Base-by-base conservation (phyloP, 176 grass and related monocot genomes). In the Microstegium vimineum region DNA sequence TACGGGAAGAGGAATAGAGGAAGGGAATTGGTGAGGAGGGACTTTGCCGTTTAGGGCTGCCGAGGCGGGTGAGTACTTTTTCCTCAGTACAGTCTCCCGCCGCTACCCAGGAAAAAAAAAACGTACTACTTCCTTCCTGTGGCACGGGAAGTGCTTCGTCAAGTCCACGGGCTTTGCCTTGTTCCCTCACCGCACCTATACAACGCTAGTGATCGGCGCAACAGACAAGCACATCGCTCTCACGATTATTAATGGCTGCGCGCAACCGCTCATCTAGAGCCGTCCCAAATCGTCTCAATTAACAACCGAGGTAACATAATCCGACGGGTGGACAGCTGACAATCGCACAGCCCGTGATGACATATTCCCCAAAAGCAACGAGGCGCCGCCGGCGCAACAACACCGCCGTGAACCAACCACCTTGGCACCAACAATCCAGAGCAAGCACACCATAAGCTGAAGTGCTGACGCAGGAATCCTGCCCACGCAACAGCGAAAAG, bases 151-250 rank as follows among this genome's bases (percentile, higher is more conserved):
- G 45, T 31, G 25, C 37, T 75, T n/a, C 3, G 71, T 22, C 46
- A n/a, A 34, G 46, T 12, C 71, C 34, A 74, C 16, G 20, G 36
- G 54, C 40, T 20, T 56, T 86, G 34, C 57, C 57, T 32, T 17
- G 45, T 6, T 46, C 75, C 46, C 61, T 43, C 75, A 30, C 46
- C 61, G 74, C n/a, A n/a, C n/a, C n/a, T n/a, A n/a, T n/a, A n/a
- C n/a, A n/a, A n/a, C n/a, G n/a, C n/a, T n/a, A n/a, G n/a, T n/a
- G n/a, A n/a, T n/a, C n/a, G 74, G 71, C 84, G 54, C 61, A 82
- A 83, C 81, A 86, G 78, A 86, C 75, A 79, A 82, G 71, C 74
- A 68, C 73, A 79, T 86, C 88, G 83, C 84, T 69, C 66, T 90
- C 84, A 27, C 45, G 66, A 83, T 83, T 78, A 61, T 71, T 78